Evolutionary conservation across 768 basidiomycete species (phyloP), one percentile per base, ranked within the genome.

Genomic region (Hericium rajendrae): DNA sequence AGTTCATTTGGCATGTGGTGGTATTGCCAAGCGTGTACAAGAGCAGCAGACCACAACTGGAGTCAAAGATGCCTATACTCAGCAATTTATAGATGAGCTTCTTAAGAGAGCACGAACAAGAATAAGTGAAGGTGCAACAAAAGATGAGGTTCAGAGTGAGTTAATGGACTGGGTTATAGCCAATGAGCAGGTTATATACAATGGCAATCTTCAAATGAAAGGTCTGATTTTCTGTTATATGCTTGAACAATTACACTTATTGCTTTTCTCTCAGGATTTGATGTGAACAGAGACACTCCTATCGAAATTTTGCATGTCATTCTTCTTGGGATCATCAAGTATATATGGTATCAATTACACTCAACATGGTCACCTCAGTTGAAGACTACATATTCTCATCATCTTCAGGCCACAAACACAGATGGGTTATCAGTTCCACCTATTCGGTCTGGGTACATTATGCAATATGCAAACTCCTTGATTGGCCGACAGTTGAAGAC

Each of bases 221-320:
- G 69, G 71, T 71, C n/a, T n/a, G n/a, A n/a, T n/a, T n/a, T n/a
- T n/a, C n/a, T n/a, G n/a, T n/a, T n/a, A n/a, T n/a, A n/a, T n/a
- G n/a, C n/a, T n/a, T n/a, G n/a, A n/a, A n/a, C n/a, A n/a, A n/a
- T n/a, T n/a, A n/a, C 12, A 28, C 56, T 54, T 24, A 54, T 2
- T 48, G 24, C 13, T 10, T 53, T 24, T 53, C 2, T 9, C 4
- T 24, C 18, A 64, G 65, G 63, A n/a, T 59, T 68, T 12, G 63
- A 70, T 56, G 48, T 58, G 9, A 55, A 62, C 38, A 12, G 49
- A 5, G 68, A 70, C 50, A 64, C 66, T 0, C 66, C 75, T 2
- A 66, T 75, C 8, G 76, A 79, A 64, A 64, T 78, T 6, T 70
- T 79, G 1, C 77, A 79, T 57, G 76, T 74, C 1, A 66, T 74